These are phyloP conservation scores for Fomitopsis betulina DNA, from an alignment of 1,284 basidiomycete genomes.

Conservation along the genomic window DNA sequence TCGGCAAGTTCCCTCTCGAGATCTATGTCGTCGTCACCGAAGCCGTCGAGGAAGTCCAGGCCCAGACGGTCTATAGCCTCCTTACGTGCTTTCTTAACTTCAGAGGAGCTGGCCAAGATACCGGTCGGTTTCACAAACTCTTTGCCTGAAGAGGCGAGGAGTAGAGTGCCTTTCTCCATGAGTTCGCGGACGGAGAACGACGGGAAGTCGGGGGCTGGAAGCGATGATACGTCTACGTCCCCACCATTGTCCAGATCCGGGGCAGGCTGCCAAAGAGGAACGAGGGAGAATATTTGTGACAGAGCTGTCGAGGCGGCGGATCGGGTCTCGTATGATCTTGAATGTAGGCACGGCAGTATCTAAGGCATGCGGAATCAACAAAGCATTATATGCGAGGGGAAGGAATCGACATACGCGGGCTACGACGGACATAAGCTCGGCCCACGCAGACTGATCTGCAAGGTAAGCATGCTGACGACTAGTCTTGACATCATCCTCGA, in stretches of 20 bases:
- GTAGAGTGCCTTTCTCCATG: constrained; percentile 68
- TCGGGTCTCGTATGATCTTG: constrained; percentile 84
- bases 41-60: constrained; percentile 74
- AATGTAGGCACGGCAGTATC: constrained; percentile 87
- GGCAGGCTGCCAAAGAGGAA: constrained; percentile 78
- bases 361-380: constrained; percentile 24
- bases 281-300: constrained; percentile 80
- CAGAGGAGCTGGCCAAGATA: constrained; percentile 62
- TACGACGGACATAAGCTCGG: constrained; percentile 79
- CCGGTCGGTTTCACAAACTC: constrained; percentile 74
- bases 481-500: constrained; percentile 73
- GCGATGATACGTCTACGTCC: constrained; percentile 19
- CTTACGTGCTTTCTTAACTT: constrained; percentile 77
- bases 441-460: constrained; percentile 69
- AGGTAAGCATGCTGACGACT: constrained; percentile 52
- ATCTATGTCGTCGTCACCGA: constrained; percentile 69
- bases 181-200: constrained; percentile 73
- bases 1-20: constrained; percentile 76
- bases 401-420: constrained; percentile 54
- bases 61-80: constrained; percentile 81
- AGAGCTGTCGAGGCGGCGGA: constrained; percentile 82
- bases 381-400: background rate
- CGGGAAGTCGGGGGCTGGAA: constrained; percentile 55
- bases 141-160: constrained; percentile 84
- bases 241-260: constrained; percentile 27